A percentile compares a stretch with the other conserved stretches of the same genome.
These are phyloP conservation scores for Poa pratensis DNA, from an alignment of 176 grass and related monocot species.

Conservation along the genomic window DNA sequence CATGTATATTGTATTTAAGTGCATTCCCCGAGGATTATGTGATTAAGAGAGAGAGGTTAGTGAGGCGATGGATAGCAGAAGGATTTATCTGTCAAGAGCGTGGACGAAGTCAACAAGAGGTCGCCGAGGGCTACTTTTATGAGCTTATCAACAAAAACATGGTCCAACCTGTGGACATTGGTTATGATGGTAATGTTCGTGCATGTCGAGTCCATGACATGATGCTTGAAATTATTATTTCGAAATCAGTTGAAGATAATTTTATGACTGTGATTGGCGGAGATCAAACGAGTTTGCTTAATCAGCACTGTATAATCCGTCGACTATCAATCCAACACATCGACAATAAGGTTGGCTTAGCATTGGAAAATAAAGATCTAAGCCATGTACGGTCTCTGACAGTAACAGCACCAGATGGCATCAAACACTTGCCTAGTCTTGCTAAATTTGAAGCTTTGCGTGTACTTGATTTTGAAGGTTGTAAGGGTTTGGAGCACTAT, in stretches of 20 bases:
- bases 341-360: background rate
- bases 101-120: background rate
- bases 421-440: background rate
- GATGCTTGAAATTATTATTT: slow-evolving; percentile 1
- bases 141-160: background rate
- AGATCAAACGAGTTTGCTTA: background rate
- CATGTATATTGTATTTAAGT: background rate
- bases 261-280: background rate
- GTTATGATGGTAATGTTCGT: background rate
- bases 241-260: background rate
- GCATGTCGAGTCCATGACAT: background rate
- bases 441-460: slow-evolving; percentile 8
- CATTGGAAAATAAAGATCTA: background rate
- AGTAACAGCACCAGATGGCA: background rate
- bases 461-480: background rate
- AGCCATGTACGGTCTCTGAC: slow-evolving; percentile 1
- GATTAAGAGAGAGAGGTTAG: background rate
- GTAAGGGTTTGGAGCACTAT: background rate
- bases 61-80: background rate
- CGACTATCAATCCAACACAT: background rate
- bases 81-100: background rate
- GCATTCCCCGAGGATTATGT: background rate
- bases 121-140: background rate
- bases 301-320: background rate
- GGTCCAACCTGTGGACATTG: background rate